Evolutionary conservation across 305 asterid species (phyloP).

Genomic region (Fraxinus xanthoxyloides): DNA sequence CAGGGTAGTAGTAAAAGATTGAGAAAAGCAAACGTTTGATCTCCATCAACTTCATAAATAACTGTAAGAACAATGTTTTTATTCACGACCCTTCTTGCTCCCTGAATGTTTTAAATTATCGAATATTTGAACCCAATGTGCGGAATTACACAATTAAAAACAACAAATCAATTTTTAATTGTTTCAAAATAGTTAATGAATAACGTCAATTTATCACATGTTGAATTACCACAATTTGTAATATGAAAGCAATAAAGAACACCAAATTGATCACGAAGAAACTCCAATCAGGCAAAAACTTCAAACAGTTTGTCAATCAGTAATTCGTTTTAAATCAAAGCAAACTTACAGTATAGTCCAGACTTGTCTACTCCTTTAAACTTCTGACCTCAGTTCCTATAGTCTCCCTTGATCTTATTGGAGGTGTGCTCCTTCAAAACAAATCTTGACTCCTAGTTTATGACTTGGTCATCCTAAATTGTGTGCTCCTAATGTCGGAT

Average conservation of each 20-base stretch:
- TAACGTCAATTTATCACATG: neutral
- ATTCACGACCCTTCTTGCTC: neutral
- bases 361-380: neutral
- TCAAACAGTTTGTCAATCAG: neutral
- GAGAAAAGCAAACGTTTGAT: neutral
- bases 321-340: no score
- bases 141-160: neutral
- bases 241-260: neutral
- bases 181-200: neutral
- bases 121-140: neutral
- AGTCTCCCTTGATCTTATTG: neutral
- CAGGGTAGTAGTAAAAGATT: neutral
- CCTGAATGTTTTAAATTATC: neutral
- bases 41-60: neutral
- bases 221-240: no score
- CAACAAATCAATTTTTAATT: no score
- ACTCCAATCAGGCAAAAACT: neutral
- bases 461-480: no score
- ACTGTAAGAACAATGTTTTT: neutral
- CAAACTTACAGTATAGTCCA: neutral
- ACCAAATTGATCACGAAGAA: neutral
- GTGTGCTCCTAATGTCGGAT: no score
- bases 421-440: neutral
- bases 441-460: neutral
- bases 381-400: neutral